Conservation (phyloP, 768 basidiomycete genomes). For the Exidia glandulosa region DNA sequence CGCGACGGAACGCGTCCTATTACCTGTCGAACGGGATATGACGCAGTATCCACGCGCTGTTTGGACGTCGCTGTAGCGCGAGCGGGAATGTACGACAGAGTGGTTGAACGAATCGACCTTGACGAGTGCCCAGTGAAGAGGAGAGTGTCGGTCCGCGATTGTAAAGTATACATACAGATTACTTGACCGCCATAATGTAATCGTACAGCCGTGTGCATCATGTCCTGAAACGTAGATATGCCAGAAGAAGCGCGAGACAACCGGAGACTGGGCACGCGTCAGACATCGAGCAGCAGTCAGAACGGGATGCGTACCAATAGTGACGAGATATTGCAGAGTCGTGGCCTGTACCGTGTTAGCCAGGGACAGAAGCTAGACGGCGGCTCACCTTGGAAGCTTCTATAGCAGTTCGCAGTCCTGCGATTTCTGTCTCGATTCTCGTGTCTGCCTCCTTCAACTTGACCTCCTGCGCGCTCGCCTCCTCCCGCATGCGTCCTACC, state of each 20-base stretch:
- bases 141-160: not conserved
- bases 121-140: not conserved
- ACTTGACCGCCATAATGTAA: not conserved
- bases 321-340: slow-evolving; percentile 78
- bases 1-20: no score
- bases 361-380: not conserved
- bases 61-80: no score
- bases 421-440: slow-evolving; percentile 92
- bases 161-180: not conserved
- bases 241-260: slow-evolving; percentile 78
- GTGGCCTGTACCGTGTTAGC: slow-evolving; percentile 42
- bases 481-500: slow-evolving; percentile 78
- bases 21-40: no score
- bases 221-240: slow-evolving; percentile 62
- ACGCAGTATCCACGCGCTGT: no score
- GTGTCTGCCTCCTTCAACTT: slow-evolving; percentile 99
- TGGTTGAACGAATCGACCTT: no score
- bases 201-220: not conserved
- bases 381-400: slow-evolving; percentile 67
- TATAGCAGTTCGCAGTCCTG: slow-evolving; percentile 68
- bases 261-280: slow-evolving; percentile 53
- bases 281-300: not conserved
- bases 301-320: slow-evolving; percentile 53
- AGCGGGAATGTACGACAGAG: no score
- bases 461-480: slow-evolving; percentile 79